Percentiles rank a stretch among this genome's conserved stretches.
These are phyloP conservation scores for maize (Zea mays) DNA, from an alignment of 176 grass and related monocot genomes.

Conservation along the genomic window Zm-B73-REFERENCE-NAM-5.0 NC_050098.1:177294001-177294500, in stretches of 20 bases:
- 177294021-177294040: slow-evolving; percentile 5
- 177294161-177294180: too few relatives aligned
- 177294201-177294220: too few relatives aligned
- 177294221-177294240: too few relatives aligned
- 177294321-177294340: too few relatives aligned
- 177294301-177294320: too few relatives aligned
- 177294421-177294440: slow-evolving; percentile 34
- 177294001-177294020: neutral
- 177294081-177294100: neutral
- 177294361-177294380: slow-evolving; percentile 20
- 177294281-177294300: too few relatives aligned
- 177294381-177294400: slow-evolving; percentile 41
- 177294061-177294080: neutral
- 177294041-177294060: slow-evolving; percentile 10
- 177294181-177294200: too few relatives aligned
- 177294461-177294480: slow-evolving; percentile 42
- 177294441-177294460: slow-evolving; percentile 41
- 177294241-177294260: too few relatives aligned
- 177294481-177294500: slow-evolving; percentile 53
- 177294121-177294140: too few relatives aligned
- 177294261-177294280: too few relatives aligned
- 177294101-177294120: neutral
- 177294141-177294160: too few relatives aligned
- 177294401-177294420: slow-evolving; percentile 37
- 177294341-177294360: neutral